Evolutionary conservation across 1,284 basidiomycete genomes (phyloP).

Genomic region (Vanrija sp.): DNA sequence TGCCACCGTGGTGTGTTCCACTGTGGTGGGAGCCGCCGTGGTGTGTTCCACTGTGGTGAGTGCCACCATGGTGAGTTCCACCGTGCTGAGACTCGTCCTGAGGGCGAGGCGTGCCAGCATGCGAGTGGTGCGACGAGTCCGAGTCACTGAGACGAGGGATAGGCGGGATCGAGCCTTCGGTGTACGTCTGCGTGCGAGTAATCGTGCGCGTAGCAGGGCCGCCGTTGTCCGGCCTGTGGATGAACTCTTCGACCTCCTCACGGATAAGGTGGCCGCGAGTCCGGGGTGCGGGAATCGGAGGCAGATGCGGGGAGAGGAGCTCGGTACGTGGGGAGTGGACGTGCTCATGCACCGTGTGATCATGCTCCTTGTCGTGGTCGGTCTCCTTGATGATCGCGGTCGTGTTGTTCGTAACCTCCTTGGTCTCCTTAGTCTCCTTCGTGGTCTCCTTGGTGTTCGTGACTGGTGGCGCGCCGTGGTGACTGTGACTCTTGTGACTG

Average conservation of each 20-base stretch:
- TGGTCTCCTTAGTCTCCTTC: too few species aligned
- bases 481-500: too few species aligned
- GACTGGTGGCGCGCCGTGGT: not conserved
- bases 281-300: not conserved
- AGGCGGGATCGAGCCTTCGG: too few species aligned
- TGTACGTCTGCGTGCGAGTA: not conserved
- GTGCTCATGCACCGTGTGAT: not conserved
- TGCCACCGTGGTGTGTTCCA: too few species aligned
- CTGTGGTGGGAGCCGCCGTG: too few species aligned
- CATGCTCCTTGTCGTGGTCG: not conserved
- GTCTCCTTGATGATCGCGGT: not conserved
- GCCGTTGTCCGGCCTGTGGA: not conserved
- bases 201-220: conserved; percentile 23
- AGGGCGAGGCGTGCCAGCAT: too few species aligned
- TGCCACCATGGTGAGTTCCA: too few species aligned
- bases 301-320: not conserved
- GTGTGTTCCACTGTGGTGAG: too few species aligned
- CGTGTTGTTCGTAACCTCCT: too few species aligned
- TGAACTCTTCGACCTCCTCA: conserved; percentile 40
- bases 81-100: too few species aligned
- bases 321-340: not conserved
- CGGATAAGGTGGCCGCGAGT: conserved; percentile 21
- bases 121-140: too few species aligned
- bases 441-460: not conserved
- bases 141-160: too few species aligned